Evolutionary conservation across 352 stramenopile species (phyloP), one percentile per base, ranked within the genome.

Genomic region (Phytopythium boreale): DNA sequence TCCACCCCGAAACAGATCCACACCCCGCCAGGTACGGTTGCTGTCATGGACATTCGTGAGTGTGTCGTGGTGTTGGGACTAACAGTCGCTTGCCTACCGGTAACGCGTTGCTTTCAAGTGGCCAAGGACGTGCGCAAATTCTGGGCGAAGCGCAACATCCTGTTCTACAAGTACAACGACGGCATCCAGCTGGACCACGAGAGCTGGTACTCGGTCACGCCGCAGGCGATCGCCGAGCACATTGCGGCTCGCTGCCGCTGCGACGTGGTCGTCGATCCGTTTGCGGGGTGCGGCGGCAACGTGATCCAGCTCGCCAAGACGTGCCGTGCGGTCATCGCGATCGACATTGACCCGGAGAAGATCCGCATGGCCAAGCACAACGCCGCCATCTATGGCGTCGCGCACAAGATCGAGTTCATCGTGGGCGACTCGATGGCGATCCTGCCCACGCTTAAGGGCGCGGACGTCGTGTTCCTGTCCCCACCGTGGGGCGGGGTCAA

Each of bases 201-300:
- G 75, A 95, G 90, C 44, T 97, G 92, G 92, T 98, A 96, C 75
- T 97, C 86, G 59, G 87, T 98, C 6, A 98, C 93, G 0, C 94
- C 94, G 27, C 87, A 98, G 76, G 73, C 74, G 10, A 96, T 98
- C 53, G 90, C 93, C 19, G 72, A 89, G 57, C 75, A 97, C 59
- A 92, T 97, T 59, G 93, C 93, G 1, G 66, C 75, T 67, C 88
- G 93, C 14, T 79, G 89, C 20, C 63, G 72, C 20, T 95, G 85
- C 59, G 87, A 95, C 62, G 70, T 97, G 27, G 77, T 97, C 1
- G 79, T 98, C 9, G 94, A 98, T 58, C 83, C 89, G 19, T 98
- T 98, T 65, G 87, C 91, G 20, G 94, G 94, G 5, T 98, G 92
- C 58, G 94, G 94, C 14, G 94, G 94, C 31, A 98, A 98, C 68